Evolutionary conservation across 75 land plant species (phyloP), one percentile per base, ranked within the genome.

Genomic region (Ceratopteris richardii): DNA sequence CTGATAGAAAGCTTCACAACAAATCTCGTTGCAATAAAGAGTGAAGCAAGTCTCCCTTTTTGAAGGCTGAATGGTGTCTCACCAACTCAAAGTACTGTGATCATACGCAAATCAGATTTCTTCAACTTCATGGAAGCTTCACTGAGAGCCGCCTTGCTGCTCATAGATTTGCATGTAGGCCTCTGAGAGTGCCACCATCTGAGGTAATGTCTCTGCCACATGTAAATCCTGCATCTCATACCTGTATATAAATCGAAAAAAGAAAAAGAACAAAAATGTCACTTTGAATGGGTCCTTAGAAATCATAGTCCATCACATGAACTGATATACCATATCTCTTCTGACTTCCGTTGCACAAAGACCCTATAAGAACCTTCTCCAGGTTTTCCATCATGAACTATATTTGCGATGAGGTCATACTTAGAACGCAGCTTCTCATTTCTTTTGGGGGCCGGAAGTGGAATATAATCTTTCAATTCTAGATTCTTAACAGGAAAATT

Each of bases 341-440:
- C 99, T 23, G 99, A 95, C 60, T 86, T 90, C 28, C 96, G 58
- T 69, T 95, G 99, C 23, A 95, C 99, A 84, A 90, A 90, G 2
- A 83, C 99, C 59, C 96, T 74, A 48, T 90, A 95, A 26, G 66
- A 83, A 25, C 99, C 99, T 74, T 83, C 99, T 21, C 83, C 85
- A 50, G 99, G 99, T 51, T 95, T 95, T 19, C 99, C 99, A 82
- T 95, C 99, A 69, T 95, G 99, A 31, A 95, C 99, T 37, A 86
- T 82, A 66, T 95, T 95, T 25, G 92, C 99, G 69, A 95, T 95
- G 18, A 95, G 69, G 60, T 95, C 99, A 71, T 86, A 95, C 74
- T 95, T 95, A 13, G 96, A 81, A 7, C 82, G 71, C 50, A 80
- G 37, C 62, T 76, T 95, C 46, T 84, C 74, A 55, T 73, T 80